These are phyloP conservation scores for Candida glaebosa DNA, from an alignment of 805 yeast species.

Conservation along the genomic window DNA sequence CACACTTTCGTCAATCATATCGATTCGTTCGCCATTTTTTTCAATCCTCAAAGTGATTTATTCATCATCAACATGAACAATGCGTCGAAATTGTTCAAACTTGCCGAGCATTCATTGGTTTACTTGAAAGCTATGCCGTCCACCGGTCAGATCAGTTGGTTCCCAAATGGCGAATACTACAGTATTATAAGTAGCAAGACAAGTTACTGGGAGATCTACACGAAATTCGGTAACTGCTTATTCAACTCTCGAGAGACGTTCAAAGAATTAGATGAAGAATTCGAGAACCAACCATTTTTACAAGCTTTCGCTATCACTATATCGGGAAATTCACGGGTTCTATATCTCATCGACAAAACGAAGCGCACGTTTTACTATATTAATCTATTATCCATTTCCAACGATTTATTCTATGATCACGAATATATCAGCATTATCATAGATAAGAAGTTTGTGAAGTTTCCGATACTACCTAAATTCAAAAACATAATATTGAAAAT, in stretches of 20 bases:
- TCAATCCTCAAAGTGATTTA: conserved; percentile 23
- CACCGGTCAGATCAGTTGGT: conserved; percentile 21
- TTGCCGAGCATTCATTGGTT: conserved; percentile 7
- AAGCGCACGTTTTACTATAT: conserved; percentile 18
- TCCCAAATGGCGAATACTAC: conserved; percentile 35
- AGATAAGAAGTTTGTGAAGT: conserved; percentile 17
- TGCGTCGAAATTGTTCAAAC: conserved; percentile 9
- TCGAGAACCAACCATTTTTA: conserved; percentile 19
- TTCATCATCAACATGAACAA: conserved; percentile 13
- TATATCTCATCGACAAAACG: conserved; percentile 13
- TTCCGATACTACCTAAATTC: conserved; percentile 30
- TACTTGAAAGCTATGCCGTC: conserved; percentile 9
- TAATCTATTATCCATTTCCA: conserved; percentile 14
- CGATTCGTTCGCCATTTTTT: conserved; percentile 7
- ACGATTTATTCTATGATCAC: conserved; percentile 17
- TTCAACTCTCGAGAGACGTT: conserved; percentile 24
- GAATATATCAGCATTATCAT: conserved; percentile 24
- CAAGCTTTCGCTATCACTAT: conserved; percentile 20
- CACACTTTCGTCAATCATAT: conserved; percentile 1
- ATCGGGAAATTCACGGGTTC: conserved; percentile 21
- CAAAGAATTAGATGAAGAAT: conserved; percentile 18
- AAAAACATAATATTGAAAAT: conserved; percentile 21
- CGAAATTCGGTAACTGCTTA: conserved; percentile 31
- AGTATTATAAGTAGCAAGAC: conserved; percentile 14
- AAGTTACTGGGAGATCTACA: conserved; percentile 28